These are phyloP conservation scores for Selaginella tamariscina DNA, from an alignment of 75 land plant genomes.

Conservation along the genomic window DNA sequence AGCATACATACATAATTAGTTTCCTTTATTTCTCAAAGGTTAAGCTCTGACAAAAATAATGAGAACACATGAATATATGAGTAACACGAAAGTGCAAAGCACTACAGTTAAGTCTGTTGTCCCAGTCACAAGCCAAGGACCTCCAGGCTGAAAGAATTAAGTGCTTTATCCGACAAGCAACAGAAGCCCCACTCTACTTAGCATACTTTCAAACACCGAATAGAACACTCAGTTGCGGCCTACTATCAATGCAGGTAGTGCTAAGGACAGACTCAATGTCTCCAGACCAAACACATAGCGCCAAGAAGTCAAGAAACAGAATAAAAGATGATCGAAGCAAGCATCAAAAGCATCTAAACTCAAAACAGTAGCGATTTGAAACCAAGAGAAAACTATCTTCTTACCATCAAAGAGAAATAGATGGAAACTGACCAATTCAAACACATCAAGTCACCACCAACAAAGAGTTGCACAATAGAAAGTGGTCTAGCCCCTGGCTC, in stretches of 20 bases:
- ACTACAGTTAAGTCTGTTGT: slow-evolving; percentile 1
- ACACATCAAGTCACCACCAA: slow-evolving; percentile 3
- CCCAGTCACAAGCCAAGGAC: slow-evolving; percentile 4
- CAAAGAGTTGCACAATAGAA: slow-evolving; percentile 2
- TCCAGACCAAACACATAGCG: slow-evolving; percentile 3
- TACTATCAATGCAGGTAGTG: slow-evolving; percentile 1
- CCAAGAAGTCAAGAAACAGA: slow-evolving; percentile 3
- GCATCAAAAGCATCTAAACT: slow-evolving; percentile 2
- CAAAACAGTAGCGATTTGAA: slow-evolving; percentile 2
- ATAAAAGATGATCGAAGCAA: slow-evolving; percentile 2
- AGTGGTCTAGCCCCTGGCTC: slow-evolving; percentile 4
- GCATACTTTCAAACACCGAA: slow-evolving; percentile 1
- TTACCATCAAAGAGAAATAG: neutral
- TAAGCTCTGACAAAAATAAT: slow-evolving; percentile 2
- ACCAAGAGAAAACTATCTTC: neutral
- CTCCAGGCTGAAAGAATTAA: slow-evolving; percentile 3
- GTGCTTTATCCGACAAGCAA: slow-evolving; percentile 1
- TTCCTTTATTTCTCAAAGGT: slow-evolving; percentile 2
- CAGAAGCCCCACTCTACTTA: slow-evolving; percentile 1
- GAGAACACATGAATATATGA: slow-evolving; percentile 1
- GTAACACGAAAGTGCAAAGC: slow-evolving; percentile 3
- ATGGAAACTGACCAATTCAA: slow-evolving; percentile 2
- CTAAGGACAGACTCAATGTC: slow-evolving; percentile 3
- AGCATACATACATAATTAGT: slow-evolving; percentile 2
- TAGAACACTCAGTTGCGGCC: neutral